Percentiles rank a stretch among this genome's conserved stretches.
These are phyloP conservation scores for Pezicula neosporulosa DNA, from an alignment of 2,329 filamentous ascomycete genomes.

Conservation along the genomic window DNA sequence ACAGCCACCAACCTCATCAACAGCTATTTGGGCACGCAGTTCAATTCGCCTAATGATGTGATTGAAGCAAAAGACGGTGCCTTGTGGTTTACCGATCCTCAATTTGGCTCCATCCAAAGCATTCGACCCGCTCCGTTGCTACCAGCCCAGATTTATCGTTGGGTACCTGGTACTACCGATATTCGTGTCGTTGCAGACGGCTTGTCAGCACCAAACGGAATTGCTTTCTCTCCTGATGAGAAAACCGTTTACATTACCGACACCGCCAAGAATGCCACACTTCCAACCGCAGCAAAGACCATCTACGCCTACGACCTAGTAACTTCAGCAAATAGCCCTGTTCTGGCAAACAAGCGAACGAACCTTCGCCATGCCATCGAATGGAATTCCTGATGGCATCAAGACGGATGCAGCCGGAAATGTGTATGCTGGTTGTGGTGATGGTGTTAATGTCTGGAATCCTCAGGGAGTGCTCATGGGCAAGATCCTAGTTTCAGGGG, in stretches of 20 bases:
- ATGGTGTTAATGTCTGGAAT: conserved; percentile 53
- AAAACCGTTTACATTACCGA: conserved; percentile 51
- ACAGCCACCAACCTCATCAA: conserved; percentile 44
- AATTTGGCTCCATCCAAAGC: conserved; percentile 54
- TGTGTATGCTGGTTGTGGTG: conserved; percentile 49
- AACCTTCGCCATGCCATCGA: conserved; percentile 51
- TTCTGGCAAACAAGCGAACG: conserved; percentile 16
- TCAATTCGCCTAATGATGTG: conserved; percentile 58
- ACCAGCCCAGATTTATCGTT: conserved; percentile 55
- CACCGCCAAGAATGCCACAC: conserved; percentile 37
- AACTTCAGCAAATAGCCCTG: background rate
- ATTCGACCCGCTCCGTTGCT: conserved; percentile 51
- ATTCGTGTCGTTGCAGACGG: conserved; percentile 54
- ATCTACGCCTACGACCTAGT: conserved; percentile 27
- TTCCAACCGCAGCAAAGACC: conserved; percentile 36
- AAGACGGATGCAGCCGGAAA: conserved; percentile 49
- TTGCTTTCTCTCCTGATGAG: conserved; percentile 53
- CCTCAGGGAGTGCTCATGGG: conserved; percentile 43
- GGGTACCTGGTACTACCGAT: conserved; percentile 45
- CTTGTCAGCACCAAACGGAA: conserved; percentile 51
- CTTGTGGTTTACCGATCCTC: conserved; percentile 60
- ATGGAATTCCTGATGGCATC: conserved; percentile 55
- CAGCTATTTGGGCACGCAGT: conserved; percentile 54
- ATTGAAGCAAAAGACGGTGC: conserved; percentile 48
- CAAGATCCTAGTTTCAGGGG: conserved; percentile 43